These are phyloP conservation scores for Arachis stenosperma DNA, from an alignment of 306 rosid genomes.

Conservation along the genomic window DNA sequence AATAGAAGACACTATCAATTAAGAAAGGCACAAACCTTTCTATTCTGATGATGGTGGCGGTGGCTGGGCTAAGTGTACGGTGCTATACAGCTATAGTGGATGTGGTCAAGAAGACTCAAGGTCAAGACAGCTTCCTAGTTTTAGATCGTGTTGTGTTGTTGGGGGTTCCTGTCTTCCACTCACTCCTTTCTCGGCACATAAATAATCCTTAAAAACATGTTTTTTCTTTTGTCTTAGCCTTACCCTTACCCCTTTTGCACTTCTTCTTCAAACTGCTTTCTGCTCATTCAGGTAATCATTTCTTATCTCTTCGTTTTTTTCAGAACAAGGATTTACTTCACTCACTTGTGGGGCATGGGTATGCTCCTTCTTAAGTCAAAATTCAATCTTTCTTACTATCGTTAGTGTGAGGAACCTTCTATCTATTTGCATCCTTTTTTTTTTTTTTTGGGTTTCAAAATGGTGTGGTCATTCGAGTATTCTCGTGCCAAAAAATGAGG, in stretches of 20 bases:
- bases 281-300: conserved; percentile 40
- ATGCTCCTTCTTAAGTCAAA: conserved; percentile 18
- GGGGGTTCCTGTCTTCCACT: background rate
- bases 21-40: conserved; percentile 4
- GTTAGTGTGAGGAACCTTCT: background rate
- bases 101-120: background rate
- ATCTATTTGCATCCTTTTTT: conserved; percentile 20
- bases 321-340: conserved; percentile 4
- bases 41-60: background rate
- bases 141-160: conserved; percentile 20
- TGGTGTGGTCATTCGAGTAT: conserved; percentile 31
- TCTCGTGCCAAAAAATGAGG: conserved; percentile 34
- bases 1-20: no score
- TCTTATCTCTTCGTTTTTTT: background rate
- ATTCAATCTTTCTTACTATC: conserved; percentile 14
- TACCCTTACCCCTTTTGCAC: conserved; percentile 1
- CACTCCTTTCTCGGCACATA: conserved; percentile 6
- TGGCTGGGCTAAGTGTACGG: background rate
- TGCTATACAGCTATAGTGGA: background rate
- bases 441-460: conserved; percentile 7
- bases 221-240: conserved; percentile 23
- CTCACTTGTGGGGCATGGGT: conserved; percentile 34
- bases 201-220: conserved; percentile 12
- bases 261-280: background rate
- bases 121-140: conserved; percentile 27